Evolutionary conservation across 345 rosid genomes (phyloP).

Genomic region (Camelina neglecta): DNA sequence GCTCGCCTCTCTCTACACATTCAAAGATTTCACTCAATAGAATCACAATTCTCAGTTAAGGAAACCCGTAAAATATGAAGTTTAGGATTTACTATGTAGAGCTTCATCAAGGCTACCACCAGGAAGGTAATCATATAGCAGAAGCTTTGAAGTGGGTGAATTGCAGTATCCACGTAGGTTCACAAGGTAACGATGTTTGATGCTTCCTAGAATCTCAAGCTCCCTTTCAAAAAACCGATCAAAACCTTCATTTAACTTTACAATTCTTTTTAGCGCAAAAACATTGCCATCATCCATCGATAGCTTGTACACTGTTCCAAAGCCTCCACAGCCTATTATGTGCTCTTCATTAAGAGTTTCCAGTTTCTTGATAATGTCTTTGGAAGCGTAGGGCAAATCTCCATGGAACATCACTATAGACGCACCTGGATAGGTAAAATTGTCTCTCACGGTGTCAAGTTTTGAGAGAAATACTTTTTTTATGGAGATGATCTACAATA

Average conservation of each 20-base stretch:
- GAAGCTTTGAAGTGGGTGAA: constrained; percentile 85
- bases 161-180: constrained; percentile 97
- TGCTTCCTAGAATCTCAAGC: constrained; percentile 98
- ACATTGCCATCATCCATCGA: constrained; percentile 96
- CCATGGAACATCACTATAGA: constrained; percentile 98
- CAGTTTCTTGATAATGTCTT: constrained; percentile 89
- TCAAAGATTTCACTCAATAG: constrained; percentile 17
- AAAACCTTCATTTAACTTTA: constrained; percentile 88
- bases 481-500: constrained; percentile 27
- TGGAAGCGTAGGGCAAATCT: constrained; percentile 94
- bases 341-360: constrained; percentile 89
- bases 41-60: constrained; percentile 5
- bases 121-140: constrained; percentile 87
- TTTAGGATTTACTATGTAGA: constrained; percentile 70
- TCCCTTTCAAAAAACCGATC: constrained; percentile 97
- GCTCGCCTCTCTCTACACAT: constrained; percentile 80
- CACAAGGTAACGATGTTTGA: constrained; percentile 92
- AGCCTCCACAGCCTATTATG: constrained; percentile 91
- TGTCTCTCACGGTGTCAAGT: constrained; percentile 20
- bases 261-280: constrained; percentile 87
- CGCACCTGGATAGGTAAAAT: constrained; percentile 67
- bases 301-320: constrained; percentile 94
- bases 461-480: constrained; percentile 5
- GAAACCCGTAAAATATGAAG: background rate
- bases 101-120: constrained; percentile 98